Evolutionary conservation across 768 basidiomycete species (phyloP).

Genomic region (Imleria badia): DNA sequence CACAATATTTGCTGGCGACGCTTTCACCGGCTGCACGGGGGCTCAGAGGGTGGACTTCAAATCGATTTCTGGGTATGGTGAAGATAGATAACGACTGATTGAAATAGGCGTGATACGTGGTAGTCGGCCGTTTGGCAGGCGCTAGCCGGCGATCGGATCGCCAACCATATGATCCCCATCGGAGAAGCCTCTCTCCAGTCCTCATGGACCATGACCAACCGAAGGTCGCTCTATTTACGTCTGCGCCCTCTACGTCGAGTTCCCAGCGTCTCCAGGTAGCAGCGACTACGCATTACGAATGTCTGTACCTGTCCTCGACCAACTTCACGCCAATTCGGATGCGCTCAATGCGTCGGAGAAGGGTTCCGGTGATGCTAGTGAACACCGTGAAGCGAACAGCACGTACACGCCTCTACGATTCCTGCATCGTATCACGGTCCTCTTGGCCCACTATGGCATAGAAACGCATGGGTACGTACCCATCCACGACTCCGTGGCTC

Average conservation of each 20-base stretch:
- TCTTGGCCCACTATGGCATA: conserved; percentile 37
- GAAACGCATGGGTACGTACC: conserved; percentile 41
- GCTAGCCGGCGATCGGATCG: too few relatives aligned
- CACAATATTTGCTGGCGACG: too few relatives aligned
- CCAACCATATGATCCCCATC: too few relatives aligned
- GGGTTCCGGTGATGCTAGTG: neutral
- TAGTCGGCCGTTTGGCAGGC: too few relatives aligned
- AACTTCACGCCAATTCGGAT: neutral
- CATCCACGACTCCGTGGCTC: too few relatives aligned
- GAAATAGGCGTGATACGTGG: too few relatives aligned
- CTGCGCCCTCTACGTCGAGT: neutral
- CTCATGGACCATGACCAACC: neutral
- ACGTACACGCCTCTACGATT: conserved; percentile 6
- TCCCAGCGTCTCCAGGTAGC: neutral
- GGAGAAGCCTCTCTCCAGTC: too few relatives aligned
- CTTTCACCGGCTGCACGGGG: too few relatives aligned
- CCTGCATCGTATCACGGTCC: conserved; percentile 22
- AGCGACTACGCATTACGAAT: neutral
- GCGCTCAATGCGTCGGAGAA: conserved; percentile 2
- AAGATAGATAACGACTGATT: too few relatives aligned
- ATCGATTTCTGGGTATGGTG: too few relatives aligned
- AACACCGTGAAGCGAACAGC: neutral
- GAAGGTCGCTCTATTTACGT: neutral
- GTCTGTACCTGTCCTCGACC: conserved; percentile 1
- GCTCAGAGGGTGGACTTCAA: too few relatives aligned